These are phyloP conservation scores for Lepidium aucheri DNA, from an alignment of 345 rosid species.

Conservation along the genomic window DNA sequence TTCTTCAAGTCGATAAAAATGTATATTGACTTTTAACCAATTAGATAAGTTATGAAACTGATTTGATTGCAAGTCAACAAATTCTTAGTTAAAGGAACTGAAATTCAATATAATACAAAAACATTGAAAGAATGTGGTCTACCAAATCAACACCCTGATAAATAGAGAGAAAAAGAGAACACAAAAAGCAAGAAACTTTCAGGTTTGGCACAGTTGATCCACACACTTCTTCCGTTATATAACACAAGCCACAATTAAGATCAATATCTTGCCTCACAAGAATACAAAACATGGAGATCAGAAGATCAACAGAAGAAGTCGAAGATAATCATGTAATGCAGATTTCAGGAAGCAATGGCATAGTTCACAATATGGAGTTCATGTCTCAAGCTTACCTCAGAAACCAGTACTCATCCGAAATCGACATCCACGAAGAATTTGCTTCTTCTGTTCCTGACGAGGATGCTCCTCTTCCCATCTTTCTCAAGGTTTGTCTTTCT, in stretches of 20 bases:
- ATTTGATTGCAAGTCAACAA: slow-evolving; percentile 9
- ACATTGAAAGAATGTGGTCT: slow-evolving; percentile 66
- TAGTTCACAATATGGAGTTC: slow-evolving; percentile 75
- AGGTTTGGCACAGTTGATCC: slow-evolving; percentile 65
- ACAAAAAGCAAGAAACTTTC: slow-evolving; percentile 30
- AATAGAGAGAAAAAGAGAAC: slow-evolving; percentile 35
- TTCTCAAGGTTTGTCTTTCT: slow-evolving; percentile 54
- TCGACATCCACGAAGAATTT: slow-evolving; percentile 45
- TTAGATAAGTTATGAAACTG: neutral
- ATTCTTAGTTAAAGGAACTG: neutral
- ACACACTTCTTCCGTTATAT: slow-evolving; percentile 20
- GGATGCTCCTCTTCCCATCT: slow-evolving; percentile 78
- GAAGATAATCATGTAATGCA: slow-evolving; percentile 64
- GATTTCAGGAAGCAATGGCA: slow-evolving; percentile 66
- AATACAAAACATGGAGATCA: slow-evolving; percentile 39
- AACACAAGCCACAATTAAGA: slow-evolving; percentile 6
- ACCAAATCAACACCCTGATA: slow-evolving; percentile 46
- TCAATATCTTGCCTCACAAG: neutral
- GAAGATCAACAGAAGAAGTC: slow-evolving; percentile 42
- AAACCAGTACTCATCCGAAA: slow-evolving; percentile 57
- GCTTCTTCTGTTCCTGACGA: slow-evolving; percentile 22
- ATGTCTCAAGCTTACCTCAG: slow-evolving; percentile 70
- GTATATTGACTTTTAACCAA: neutral
- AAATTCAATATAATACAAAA: neutral
- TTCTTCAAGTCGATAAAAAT: neutral